These are phyloP conservation scores for Metarhizium anisopliae DNA, from an alignment of 2,329 filamentous ascomycete species.

Conservation along the genomic window DNA sequence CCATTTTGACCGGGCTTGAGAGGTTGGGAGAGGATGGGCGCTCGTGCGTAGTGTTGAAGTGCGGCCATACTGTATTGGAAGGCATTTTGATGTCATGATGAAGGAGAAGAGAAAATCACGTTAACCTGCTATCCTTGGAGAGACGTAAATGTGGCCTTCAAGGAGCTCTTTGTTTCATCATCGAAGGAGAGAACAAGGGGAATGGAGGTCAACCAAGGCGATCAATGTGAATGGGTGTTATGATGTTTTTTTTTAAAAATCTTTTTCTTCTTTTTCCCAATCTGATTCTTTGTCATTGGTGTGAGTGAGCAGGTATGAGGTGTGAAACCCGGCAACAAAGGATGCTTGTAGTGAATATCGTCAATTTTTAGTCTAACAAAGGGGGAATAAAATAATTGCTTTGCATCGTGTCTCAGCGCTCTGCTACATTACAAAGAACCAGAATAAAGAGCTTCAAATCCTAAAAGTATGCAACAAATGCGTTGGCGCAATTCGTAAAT, in stretches of 20 bases:
- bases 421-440: not conserved
- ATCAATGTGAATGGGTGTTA: too few relatives aligned
- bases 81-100: not conserved
- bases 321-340: not conserved
- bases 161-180: too few relatives aligned
- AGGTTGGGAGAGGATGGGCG: too few relatives aligned
- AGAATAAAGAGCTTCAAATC: not conserved
- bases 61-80: not conserved
- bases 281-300: not conserved
- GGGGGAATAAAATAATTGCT: not conserved
- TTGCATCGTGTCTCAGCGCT: not conserved
- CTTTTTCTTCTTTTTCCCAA: not conserved
- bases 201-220: too few relatives aligned
- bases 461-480: not conserved
- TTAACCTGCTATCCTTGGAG: not conserved
- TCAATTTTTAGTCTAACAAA: not conserved
- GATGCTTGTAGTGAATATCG: not conserved
- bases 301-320: not conserved
- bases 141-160: too few relatives aligned
- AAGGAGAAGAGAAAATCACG: not conserved
- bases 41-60: not conserved
- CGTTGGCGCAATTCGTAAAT: not conserved
- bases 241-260: not conserved
- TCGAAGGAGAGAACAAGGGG: too few relatives aligned
- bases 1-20: too few relatives aligned